A percentile compares a stretch with the other conserved stretches of the same genome.
phyloP scores from a whole-genome alignment of 108 stramenopile species.

The Fistulifera solaris region DNA sequence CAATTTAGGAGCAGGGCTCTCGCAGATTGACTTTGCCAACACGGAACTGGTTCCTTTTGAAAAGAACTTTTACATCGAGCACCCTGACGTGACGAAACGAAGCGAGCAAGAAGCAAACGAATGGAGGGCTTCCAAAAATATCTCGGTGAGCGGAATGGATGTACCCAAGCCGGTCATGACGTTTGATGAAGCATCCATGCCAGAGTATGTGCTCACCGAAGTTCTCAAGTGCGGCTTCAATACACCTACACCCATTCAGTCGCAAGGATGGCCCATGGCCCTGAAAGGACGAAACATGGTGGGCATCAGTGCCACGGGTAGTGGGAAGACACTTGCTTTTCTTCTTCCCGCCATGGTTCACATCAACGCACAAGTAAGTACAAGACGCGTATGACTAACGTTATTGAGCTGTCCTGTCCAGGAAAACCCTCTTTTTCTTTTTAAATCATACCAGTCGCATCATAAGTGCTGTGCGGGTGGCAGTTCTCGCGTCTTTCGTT shows the following conservation, averaged over 20 bases:
- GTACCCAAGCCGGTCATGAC: slow-evolving; percentile 96
- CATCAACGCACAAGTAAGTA: slow-evolving; percentile 95
- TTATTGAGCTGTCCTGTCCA: too few species aligned
- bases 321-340: slow-evolving; percentile 93
- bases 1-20: slow-evolving; percentile 58
- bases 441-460: too few species aligned
- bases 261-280: slow-evolving; percentile 99
- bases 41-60: slow-evolving; percentile 86
- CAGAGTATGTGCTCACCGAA: slow-evolving; percentile 90
- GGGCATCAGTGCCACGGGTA: slow-evolving; percentile 90
- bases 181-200: slow-evolving; percentile 95
- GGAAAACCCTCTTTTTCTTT: too few species aligned
- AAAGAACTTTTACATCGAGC: slow-evolving; percentile 99
- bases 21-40: slow-evolving; percentile 73
- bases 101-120: slow-evolving; percentile 72
- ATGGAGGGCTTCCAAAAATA: slow-evolving; percentile 85
- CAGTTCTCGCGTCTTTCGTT: too few species aligned
- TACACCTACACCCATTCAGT: slow-evolving; percentile 96
- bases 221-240: slow-evolving; percentile 94
- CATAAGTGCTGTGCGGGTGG: too few species aligned
- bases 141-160: slow-evolving; percentile 73
- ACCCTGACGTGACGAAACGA: slow-evolving; percentile 90
- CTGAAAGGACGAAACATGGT: slow-evolving; percentile 95
- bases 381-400: background rate
- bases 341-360: slow-evolving; percentile 98